Percentiles rank a stretch among this genome's conserved stretches.
phyloP scores from a whole-genome alignment of 345 rosid species.

The Adansonia digitata region DNA sequence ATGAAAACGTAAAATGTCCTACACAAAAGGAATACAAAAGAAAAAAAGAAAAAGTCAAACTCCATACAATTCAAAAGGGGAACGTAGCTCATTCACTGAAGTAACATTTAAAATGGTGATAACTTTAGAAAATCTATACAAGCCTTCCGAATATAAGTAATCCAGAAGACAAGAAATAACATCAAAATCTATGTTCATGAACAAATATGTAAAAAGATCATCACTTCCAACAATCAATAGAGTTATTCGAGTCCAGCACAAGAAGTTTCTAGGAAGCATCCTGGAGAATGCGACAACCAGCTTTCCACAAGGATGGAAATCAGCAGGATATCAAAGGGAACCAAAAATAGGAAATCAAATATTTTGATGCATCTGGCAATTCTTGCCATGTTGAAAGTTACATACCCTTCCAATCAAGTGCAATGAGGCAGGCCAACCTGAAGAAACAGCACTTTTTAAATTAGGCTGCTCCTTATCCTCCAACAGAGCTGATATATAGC shows the following conservation, averaged over 20 bases:
- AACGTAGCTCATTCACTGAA: not conserved
- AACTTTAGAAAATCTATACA: not conserved
- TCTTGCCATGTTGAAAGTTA: not conserved
- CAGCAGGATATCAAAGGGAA: not conserved
- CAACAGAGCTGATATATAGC: slow-evolving; percentile 82
- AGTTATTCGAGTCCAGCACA: not conserved
- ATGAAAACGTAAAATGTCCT: slow-evolving; percentile 95
- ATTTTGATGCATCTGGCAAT: slow-evolving; percentile 3
- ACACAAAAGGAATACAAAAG: slow-evolving; percentile 18
- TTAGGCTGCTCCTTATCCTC: slow-evolving; percentile 46
- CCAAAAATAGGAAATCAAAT: not conserved
- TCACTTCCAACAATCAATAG: not conserved
- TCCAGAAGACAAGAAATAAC: not conserved
- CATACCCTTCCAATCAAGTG: slow-evolving; percentile 94
- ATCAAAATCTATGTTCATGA: not conserved
- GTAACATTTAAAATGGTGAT: not conserved
- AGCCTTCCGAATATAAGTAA: not conserved
- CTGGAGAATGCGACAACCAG: not conserved
- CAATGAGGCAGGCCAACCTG: slow-evolving; percentile 93
- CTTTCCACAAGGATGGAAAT: not conserved
- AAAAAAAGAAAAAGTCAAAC: not conserved
- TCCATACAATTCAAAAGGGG: not conserved
- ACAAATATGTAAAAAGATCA: not conserved
- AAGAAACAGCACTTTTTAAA: slow-evolving; percentile 60
- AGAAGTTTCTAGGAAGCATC: not conserved